A percentile compares a stretch with the other conserved stretches of the same genome.
Evolutionary conservation across 208 protist genomes (phyloP).

Genomic region (Entamoeba moshkovskii): DNA sequence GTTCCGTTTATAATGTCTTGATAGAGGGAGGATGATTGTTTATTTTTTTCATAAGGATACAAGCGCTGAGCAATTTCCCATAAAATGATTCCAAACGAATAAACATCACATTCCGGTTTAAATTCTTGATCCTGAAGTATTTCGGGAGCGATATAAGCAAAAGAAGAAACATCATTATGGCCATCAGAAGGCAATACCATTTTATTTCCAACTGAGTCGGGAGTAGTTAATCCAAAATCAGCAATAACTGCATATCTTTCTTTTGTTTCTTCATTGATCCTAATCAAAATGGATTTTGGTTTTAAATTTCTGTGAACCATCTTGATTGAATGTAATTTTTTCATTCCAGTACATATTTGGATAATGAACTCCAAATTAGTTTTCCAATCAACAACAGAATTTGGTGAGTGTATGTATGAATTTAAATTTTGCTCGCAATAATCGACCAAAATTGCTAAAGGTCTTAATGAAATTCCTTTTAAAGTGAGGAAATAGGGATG

Average conservation of each 20-base stretch:
- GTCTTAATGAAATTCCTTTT: neutral
- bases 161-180: neutral
- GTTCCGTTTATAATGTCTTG: neutral
- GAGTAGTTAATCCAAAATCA: neutral
- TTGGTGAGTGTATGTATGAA: neutral
- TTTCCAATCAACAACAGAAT: neutral
- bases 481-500: neutral
- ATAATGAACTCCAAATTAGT: neutral
- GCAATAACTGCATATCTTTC: neutral
- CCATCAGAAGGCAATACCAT: neutral
- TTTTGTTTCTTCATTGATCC: neutral
- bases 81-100: neutral
- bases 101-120: neutral
- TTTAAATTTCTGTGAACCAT: neutral
- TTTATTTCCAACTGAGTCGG: neutral
- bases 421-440: neutral
- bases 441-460: neutral
- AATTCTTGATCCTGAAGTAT: neutral
- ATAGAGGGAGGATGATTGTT: neutral
- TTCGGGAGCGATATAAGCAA: neutral
- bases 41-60: neutral
- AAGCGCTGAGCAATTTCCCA: neutral
- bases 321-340: neutral
- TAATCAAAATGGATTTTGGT: neutral
- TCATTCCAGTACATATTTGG: neutral